Evolutionary conservation across 179 eudicot genomes (phyloP).

Genomic region (Patellifolia procumbens): DNA sequence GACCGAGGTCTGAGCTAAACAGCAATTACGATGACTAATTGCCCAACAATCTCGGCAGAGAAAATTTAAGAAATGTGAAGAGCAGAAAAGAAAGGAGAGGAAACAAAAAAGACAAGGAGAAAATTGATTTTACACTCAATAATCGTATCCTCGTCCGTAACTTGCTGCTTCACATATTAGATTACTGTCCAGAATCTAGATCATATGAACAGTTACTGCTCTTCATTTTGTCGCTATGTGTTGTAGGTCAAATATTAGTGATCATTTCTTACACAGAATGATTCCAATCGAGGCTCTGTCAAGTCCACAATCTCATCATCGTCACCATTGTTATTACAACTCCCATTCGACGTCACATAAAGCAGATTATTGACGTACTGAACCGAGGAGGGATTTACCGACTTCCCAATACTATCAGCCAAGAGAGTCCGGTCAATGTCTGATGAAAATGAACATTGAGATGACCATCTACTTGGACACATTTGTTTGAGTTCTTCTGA

Average conservation of each 20-base stretch:
- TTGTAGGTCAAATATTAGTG: neutral
- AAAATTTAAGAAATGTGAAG: no score
- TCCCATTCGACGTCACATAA: constrained; percentile 40
- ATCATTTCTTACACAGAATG: constrained; percentile 48
- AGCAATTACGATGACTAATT: no score
- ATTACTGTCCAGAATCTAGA: no score
- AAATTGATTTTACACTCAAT: no score
- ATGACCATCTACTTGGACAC: constrained; percentile 40
- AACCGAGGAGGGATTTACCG: constrained; percentile 30
- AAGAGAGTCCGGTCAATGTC: constrained; percentile 31
- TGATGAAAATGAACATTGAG: constrained; percentile 39
- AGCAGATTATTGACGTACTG: constrained; percentile 40
- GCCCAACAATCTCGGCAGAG: no score
- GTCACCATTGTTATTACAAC: constrained; percentile 23
- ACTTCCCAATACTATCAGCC: constrained; percentile 29
- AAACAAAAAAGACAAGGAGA: no score
- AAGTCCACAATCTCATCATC: constrained; percentile 71
- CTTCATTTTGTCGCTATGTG: no score
- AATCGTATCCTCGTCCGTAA: no score
- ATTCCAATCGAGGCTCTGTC: constrained; percentile 70
- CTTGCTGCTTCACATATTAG: no score
- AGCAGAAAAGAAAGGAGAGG: no score
- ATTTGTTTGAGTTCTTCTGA: constrained; percentile 53
- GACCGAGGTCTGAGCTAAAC: no score
- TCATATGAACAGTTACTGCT: no score